Evolutionary conservation across 192 early-diverging fungal species (phyloP).

Genomic region (Podila verticillata): DNA sequence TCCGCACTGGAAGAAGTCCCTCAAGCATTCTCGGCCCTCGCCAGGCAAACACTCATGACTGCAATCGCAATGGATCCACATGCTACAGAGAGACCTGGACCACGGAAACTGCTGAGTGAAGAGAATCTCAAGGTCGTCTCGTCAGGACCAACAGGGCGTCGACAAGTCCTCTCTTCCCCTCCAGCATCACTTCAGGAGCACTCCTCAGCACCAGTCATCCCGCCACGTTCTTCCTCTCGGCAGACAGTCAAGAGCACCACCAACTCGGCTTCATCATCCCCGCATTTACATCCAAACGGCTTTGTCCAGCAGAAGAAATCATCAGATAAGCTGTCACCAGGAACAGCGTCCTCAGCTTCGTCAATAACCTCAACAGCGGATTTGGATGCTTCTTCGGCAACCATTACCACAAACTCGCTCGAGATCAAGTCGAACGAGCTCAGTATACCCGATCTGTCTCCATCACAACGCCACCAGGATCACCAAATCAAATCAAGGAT

Average conservation of each 20-base stretch:
- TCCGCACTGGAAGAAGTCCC: neutral
- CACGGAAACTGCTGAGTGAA: constrained; percentile 20
- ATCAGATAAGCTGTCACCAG: neutral
- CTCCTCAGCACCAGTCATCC: neutral
- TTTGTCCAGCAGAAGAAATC: neutral
- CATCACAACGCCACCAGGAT: constrained; percentile 11
- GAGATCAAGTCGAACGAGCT: constrained; percentile 24
- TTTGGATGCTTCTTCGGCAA: constrained; percentile 21
- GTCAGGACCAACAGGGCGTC: constrained; percentile 4
- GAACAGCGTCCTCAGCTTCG: constrained; percentile 1
- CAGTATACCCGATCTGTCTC: constrained; percentile 2
- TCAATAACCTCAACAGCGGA: constrained; percentile 14
- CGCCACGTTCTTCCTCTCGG: neutral
- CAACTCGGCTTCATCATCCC: constrained; percentile 2
- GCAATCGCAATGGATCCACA: neutral
- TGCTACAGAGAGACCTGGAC: constrained; percentile 2
- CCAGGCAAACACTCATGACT: neutral
- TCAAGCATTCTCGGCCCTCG: neutral
- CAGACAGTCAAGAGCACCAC: neutral
- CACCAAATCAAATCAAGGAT: neutral
- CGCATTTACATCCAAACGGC: constrained; percentile 10
- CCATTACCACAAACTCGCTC: constrained; percentile 24
- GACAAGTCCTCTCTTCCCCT: constrained; percentile 8
- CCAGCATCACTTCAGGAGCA: constrained; percentile 3
- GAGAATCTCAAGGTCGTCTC: constrained; percentile 11